These are phyloP conservation scores for Paratrimastix pyriformis DNA, from an alignment of 78 protist genomes.

Conservation along the genomic window DNA sequence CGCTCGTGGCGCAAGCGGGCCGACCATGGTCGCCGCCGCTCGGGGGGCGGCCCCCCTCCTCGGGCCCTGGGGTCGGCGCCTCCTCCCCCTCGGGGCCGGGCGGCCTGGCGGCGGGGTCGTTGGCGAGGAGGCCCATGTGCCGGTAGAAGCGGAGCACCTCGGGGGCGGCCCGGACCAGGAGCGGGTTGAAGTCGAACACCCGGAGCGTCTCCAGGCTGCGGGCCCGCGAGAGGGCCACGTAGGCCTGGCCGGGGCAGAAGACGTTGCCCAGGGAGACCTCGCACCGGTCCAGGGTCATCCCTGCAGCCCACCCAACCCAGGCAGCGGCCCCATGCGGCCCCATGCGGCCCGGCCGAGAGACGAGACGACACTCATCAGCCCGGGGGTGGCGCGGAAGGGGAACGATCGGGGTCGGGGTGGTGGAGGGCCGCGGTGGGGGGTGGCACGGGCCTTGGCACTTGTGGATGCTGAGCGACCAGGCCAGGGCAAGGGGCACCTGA, in stretches of 20 bases:
- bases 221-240: slow-evolving; percentile 30
- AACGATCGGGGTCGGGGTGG: too few relatives aligned
- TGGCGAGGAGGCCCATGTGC: not conserved
- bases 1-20: not conserved
- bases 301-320: too few relatives aligned
- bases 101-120: not conserved
- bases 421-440: not conserved
- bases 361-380: too few relatives aligned
- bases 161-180: not conserved
- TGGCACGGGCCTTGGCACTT: slow-evolving; percentile 23
- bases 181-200: slow-evolving; percentile 7
- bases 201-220: slow-evolving; percentile 5
- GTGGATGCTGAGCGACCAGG: slow-evolving; percentile 24
- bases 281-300: slow-evolving; percentile 11
- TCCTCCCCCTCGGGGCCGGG: not conserved
- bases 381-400: too few relatives aligned
- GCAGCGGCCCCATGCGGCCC: too few relatives aligned
- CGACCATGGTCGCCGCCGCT: not conserved
- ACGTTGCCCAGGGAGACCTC: not conserved
- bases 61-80: not conserved
- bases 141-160: not conserved
- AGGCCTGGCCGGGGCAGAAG: slow-evolving; percentile 23
- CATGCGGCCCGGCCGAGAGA: too few relatives aligned
- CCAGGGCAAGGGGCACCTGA: slow-evolving; percentile 20
- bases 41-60: too few relatives aligned